Conservation (phyloP, 2,329 filamentous ascomycete species). For the Knoxdaviesia capensis region DNA sequence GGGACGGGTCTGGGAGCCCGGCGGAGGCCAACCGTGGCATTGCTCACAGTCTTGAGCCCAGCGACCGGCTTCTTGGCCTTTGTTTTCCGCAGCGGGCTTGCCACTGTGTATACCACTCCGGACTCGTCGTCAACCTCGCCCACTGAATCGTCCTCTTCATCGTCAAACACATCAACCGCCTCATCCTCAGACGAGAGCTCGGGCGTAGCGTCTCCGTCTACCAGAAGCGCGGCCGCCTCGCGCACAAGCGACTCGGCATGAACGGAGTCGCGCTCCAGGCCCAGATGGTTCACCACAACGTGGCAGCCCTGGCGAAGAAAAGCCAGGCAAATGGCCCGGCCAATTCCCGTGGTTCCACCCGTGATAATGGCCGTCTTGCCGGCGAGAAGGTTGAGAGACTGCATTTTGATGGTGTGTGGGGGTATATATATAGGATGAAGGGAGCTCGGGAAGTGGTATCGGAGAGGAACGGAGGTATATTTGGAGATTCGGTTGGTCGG, state of each 20-base stretch:
- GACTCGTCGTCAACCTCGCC: too few relatives aligned
- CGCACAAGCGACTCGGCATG: conserved; percentile 32
- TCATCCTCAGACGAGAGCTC: too few relatives aligned
- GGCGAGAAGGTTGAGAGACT: conserved; percentile 33
- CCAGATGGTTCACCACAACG: conserved; percentile 67
- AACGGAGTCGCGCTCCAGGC: conserved; percentile 26
- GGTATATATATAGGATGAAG: neutral
- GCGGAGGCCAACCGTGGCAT: too few relatives aligned
- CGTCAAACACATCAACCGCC: too few relatives aligned
- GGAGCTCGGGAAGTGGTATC: conserved; percentile 1
- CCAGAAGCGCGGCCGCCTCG: conserved; percentile 26
- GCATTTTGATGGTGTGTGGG: conserved; percentile 14
- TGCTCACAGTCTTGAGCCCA: neutral
- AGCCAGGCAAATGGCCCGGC: conserved; percentile 63
- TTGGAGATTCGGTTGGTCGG: too few relatives aligned
- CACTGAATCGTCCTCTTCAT: too few relatives aligned
- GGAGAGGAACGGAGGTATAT: neutral
- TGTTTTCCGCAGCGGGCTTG: too few relatives aligned
- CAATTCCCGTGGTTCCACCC: conserved; percentile 71
- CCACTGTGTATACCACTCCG: too few relatives aligned
- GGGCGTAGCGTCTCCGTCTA: conserved; percentile 14
- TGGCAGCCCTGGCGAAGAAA: conserved; percentile 60
- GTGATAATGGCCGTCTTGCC: conserved; percentile 74
- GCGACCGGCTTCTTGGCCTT: conserved; percentile 9
- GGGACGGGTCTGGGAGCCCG: conserved; percentile 2